phyloP scores from a whole-genome alignment of 352 stramenopile genomes.

The Plasmopara viticola region DNA sequence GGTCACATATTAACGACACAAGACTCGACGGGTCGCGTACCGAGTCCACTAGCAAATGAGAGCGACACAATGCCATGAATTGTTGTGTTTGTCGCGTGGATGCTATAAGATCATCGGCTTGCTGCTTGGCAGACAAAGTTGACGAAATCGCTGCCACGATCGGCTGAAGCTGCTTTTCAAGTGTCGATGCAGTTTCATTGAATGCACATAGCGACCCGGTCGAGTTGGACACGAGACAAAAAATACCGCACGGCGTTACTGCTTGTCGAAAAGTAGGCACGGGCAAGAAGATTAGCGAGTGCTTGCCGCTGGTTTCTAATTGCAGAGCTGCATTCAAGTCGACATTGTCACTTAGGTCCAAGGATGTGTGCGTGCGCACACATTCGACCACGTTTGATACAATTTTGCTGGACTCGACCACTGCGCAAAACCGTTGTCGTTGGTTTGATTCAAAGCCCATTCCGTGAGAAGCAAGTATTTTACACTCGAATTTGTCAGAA shows the following conservation, averaged over 20 bases:
- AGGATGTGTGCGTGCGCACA: conserved; percentile 20
- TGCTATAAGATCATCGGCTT: conserved; percentile 48
- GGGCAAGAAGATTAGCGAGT: conserved; percentile 44
- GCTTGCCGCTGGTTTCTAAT: conserved; percentile 7
- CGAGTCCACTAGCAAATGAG: conserved; percentile 56
- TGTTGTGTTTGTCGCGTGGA: conserved; percentile 66
- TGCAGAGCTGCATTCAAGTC: conserved; percentile 23
- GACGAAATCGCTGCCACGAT: conserved; percentile 42
- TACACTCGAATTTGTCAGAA: conserved; percentile 32
- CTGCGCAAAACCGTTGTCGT: conserved; percentile 7
- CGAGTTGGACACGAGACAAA: conserved; percentile 32
- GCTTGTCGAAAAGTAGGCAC: conserved; percentile 32
- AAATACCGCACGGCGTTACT: conserved; percentile 29
- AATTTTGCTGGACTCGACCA: conserved; percentile 19
- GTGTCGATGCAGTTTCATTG: conserved; percentile 12
- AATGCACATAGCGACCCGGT: conserved; percentile 6
- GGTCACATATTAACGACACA: conserved; percentile 67
- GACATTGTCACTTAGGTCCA: conserved; percentile 38
- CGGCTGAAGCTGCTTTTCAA: conserved; percentile 35
- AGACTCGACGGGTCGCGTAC: conserved; percentile 65
- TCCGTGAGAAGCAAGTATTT: conserved; percentile 22
- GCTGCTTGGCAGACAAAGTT: conserved; percentile 41
- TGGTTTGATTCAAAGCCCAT: conserved; percentile 7
- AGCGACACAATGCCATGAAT: conserved; percentile 55
- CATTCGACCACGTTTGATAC: conserved; percentile 38